Conservation (phyloP, 495 filamentous ascomycete species). For the Lasiosphaeris hirsuta region DNA sequence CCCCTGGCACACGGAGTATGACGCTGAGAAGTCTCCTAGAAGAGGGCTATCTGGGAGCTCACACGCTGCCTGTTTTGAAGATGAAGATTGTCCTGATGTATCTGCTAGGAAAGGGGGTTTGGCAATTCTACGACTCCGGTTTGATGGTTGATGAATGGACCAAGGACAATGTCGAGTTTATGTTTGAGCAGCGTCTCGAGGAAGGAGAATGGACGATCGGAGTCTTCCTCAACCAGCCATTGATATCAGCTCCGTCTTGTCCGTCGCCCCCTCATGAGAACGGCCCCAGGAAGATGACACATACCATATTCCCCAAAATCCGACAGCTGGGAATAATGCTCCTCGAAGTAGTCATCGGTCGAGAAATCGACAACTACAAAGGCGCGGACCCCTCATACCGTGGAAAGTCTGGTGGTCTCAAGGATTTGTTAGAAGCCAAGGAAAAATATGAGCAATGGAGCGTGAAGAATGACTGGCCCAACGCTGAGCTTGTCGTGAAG, state of each 20-base stretch:
- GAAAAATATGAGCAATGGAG: not conserved
- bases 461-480: not conserved
- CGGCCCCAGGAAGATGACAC: too few relatives aligned
- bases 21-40: not conserved
- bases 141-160: conserved; percentile 23
- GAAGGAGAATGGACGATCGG: conserved; percentile 3
- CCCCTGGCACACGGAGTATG: not conserved
- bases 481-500: not conserved
- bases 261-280: not conserved
- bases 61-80: not conserved
- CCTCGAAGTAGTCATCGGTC: conserved; percentile 25
- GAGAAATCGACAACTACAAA: conserved; percentile 13
- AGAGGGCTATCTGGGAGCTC: not conserved
- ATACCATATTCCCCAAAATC: conserved; percentile 20
- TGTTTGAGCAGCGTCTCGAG: conserved; percentile 17
- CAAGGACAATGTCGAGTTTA: conserved; percentile 24
- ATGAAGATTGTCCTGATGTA: conserved; percentile 19
- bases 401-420: not conserved
- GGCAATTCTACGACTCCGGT: conserved; percentile 27
- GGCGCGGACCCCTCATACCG: not conserved
- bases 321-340: conserved; percentile 26
- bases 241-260: conserved; percentile 10
- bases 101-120: conserved; percentile 20
- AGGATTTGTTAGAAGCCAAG: not conserved
- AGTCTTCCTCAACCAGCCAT: conserved; percentile 26